These are phyloP conservation scores for Mesembryanthemum crystallinum DNA, from an alignment of 148 eudicot genomes.

Conservation along the genomic window DNA sequence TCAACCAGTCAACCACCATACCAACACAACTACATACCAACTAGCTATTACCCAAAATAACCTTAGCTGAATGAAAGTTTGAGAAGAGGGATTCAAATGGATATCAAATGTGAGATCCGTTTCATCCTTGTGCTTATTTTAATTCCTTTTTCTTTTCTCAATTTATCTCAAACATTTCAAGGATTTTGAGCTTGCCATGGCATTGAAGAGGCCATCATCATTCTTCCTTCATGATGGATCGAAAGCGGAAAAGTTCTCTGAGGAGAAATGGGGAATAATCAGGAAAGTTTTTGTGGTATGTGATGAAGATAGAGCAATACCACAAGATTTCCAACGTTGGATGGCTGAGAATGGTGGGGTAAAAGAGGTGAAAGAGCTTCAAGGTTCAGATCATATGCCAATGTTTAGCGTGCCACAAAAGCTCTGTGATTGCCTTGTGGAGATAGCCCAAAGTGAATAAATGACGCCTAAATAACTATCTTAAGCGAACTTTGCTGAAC, in stretches of 20 bases:
- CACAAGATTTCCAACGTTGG: constrained; percentile 40
- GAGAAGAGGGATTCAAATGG: too few relatives aligned
- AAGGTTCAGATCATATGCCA: constrained; percentile 53
- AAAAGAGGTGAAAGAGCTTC: constrained; percentile 36
- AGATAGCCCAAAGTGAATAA: constrained; percentile 11
- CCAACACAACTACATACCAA: not conserved
- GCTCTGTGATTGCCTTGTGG: constrained; percentile 33
- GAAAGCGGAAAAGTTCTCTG: constrained; percentile 27
- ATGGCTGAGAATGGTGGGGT: constrained; percentile 38
- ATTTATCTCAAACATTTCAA: not conserved
- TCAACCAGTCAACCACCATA: too few relatives aligned
- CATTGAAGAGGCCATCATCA: constrained; percentile 40
- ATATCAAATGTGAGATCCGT: too few relatives aligned
- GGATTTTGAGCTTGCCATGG: constrained; percentile 39
- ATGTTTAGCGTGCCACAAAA: constrained; percentile 46
- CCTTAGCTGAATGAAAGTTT: too few relatives aligned
- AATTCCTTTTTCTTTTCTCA: not conserved
- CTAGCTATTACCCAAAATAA: not conserved
- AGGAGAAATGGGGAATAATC: constrained; percentile 40
- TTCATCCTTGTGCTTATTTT: too few relatives aligned
- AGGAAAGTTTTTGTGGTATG: constrained; percentile 35
- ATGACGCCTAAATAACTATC: not conserved
- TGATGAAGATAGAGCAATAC: constrained; percentile 32
- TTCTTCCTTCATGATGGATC: constrained; percentile 23
- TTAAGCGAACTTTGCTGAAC: too few relatives aligned